Conservation (phyloP, 805 yeast species). For the Saccharomycopsis microspora region DNA sequence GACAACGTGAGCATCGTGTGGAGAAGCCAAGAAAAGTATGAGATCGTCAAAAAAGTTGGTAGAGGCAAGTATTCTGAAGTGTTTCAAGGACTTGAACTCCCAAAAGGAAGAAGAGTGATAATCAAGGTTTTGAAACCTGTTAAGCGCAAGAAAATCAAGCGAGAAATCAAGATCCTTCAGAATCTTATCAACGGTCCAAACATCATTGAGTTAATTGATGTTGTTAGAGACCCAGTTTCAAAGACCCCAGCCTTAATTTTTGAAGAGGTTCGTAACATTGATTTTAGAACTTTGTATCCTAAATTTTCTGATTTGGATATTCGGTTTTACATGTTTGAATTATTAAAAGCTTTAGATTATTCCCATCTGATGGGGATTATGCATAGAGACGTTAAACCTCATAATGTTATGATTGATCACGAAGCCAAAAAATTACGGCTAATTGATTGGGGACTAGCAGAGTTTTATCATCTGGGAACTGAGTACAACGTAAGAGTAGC, state of each 20-base stretch:
- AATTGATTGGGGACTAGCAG: slow-evolving; percentile 94
- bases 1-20: slow-evolving; percentile 62
- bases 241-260: slow-evolving; percentile 85
- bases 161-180: slow-evolving; percentile 81
- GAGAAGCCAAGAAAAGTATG: slow-evolving; percentile 81
- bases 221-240: slow-evolving; percentile 77
- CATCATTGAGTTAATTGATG: slow-evolving; percentile 62
- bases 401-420: slow-evolving; percentile 89
- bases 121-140: slow-evolving; percentile 91
- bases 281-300: slow-evolving; percentile 80
- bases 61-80: slow-evolving; percentile 93
- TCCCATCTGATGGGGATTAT: slow-evolving; percentile 91
- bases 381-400: slow-evolving; percentile 93
- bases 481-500: slow-evolving; percentile 91
- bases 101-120: slow-evolving; percentile 55
- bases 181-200: slow-evolving; percentile 80
- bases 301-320: slow-evolving; percentile 65
- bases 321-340: slow-evolving; percentile 72
- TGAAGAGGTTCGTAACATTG: slow-evolving; percentile 76
- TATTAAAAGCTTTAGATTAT: slow-evolving; percentile 73
- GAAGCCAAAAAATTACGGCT: slow-evolving; percentile 47
- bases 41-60: slow-evolving; percentile 74
- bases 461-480: slow-evolving; percentile 81
- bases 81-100: slow-evolving; percentile 67
- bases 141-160: slow-evolving; percentile 80